phyloP scores from a whole-genome alignment of 2,329 filamentous ascomycete species.

The Claviceps humidiphila region DNA sequence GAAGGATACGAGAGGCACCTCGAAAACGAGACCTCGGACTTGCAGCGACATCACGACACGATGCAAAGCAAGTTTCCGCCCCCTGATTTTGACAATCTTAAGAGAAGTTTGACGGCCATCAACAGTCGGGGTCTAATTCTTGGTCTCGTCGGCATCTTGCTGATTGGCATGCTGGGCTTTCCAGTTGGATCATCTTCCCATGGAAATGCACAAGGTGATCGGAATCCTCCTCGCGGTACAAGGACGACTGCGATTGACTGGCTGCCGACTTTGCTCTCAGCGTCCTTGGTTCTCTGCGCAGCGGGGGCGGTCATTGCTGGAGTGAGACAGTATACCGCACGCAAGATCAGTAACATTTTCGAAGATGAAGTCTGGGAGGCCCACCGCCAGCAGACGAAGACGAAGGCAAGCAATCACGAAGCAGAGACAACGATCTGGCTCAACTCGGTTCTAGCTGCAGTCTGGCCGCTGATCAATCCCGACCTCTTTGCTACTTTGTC shows the following conservation, averaged over 20 bases:
- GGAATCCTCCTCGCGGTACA: not conserved
- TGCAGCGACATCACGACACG: constrained; percentile 26
- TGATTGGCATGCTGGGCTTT: constrained; percentile 9
- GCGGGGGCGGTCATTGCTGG: constrained; percentile 27
- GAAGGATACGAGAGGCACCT: constrained; percentile 27
- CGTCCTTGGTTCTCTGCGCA: constrained; percentile 11
- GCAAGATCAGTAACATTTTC: constrained; percentile 48
- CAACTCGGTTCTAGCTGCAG: constrained; percentile 51
- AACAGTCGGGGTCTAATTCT: constrained; percentile 22
- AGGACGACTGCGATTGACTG: constrained; percentile 13
- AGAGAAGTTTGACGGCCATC: constrained; percentile 18
- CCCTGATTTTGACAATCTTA: constrained; percentile 32
- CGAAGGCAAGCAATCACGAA: constrained; percentile 26
- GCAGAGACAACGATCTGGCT: constrained; percentile 60
- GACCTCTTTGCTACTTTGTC: constrained; percentile 57
- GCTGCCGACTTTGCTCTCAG: constrained; percentile 9
- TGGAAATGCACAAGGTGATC: not conserved
- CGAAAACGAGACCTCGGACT: constrained; percentile 18
- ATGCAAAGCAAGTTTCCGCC: constrained; percentile 34
- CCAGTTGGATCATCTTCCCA: not conserved
- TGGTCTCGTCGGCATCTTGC: constrained; percentile 20
- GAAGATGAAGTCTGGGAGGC: constrained; percentile 60
- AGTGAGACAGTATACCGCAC: constrained; percentile 46
- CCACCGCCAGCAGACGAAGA: constrained; percentile 37
- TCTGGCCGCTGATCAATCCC: constrained; percentile 66